phyloP scores from a whole-genome alignment of 108 stramenopile genomes.

The Cyclotella baltica region DNA sequence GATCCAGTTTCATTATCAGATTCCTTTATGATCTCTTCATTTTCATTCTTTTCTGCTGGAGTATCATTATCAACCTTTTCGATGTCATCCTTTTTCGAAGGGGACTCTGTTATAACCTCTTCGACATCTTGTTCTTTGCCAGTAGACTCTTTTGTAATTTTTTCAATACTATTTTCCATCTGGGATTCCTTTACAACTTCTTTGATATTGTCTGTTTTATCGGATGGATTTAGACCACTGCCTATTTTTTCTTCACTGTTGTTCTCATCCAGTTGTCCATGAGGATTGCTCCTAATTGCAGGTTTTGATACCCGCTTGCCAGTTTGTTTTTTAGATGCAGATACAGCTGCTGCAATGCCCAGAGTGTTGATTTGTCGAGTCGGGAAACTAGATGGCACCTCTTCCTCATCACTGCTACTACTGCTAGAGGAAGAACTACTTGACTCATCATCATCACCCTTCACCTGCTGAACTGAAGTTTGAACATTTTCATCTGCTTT shows the following conservation, averaged over 20 bases:
- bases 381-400: constrained; percentile 1
- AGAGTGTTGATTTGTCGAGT: background rate
- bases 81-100: background rate
- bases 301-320: too few relatives aligned
- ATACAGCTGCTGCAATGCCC: background rate
- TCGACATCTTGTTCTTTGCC: too few relatives aligned
- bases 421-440: background rate
- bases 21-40: constrained; percentile 6
- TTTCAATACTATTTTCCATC: too few relatives aligned
- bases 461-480: too few relatives aligned
- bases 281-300: too few relatives aligned
- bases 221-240: too few relatives aligned
- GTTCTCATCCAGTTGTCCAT: too few relatives aligned
- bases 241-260: too few relatives aligned
- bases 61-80: background rate
- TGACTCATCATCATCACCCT: background rate
- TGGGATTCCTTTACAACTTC: too few relatives aligned
- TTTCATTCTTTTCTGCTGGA: background rate
- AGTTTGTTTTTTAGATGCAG: background rate
- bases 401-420: constrained; percentile 3
- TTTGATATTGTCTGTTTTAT: too few relatives aligned
- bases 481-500: too few relatives aligned
- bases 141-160: too few relatives aligned
- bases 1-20: background rate
- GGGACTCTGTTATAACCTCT: background rate